Evolutionary conservation across 2,329 filamentous ascomycete genomes (phyloP).

Genomic region (Phaeoacremonium minimum): DNA sequence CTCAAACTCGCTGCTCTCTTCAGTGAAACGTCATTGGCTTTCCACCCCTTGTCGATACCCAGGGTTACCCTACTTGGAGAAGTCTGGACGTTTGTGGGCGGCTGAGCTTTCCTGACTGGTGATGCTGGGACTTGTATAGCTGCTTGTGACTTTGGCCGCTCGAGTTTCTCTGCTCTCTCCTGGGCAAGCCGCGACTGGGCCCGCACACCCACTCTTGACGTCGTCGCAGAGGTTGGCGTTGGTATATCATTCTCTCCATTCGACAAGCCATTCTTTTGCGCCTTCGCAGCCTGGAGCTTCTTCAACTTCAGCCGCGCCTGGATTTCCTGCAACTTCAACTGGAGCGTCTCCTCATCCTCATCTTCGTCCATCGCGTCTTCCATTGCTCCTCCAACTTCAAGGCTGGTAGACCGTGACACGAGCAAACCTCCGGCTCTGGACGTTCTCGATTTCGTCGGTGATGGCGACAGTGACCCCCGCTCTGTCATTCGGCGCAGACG

Average conservation of each 20-base stretch:
- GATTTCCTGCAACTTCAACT: constrained; percentile 83
- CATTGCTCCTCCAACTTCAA: constrained; percentile 4
- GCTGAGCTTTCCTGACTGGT: constrained; percentile 59
- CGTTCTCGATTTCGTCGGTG: constrained; percentile 52
- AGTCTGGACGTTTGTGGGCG: constrained; percentile 46
- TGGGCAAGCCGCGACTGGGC: neutral
- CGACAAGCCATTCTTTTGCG: constrained; percentile 19
- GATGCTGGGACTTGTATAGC: constrained; percentile 71
- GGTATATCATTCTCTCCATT: constrained; percentile 4
- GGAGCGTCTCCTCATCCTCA: constrained; percentile 84
- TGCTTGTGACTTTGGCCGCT: constrained; percentile 8
- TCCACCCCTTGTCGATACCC: constrained; percentile 86
- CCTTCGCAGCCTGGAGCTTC: constrained; percentile 68
- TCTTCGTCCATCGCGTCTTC: constrained; percentile 40
- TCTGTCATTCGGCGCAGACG: constrained; percentile 66
- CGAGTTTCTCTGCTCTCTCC: constrained; percentile 3
- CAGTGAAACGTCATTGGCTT: constrained; percentile 76
- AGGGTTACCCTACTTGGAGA: constrained; percentile 78
- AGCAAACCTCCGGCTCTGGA: constrained; percentile 28
- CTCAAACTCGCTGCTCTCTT: constrained; percentile 61
- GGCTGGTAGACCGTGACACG: constrained; percentile 13
- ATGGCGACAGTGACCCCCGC: constrained; percentile 64
- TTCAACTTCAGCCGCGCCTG: constrained; percentile 85
- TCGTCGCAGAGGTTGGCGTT: constrained; percentile 7
- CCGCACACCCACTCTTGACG: neutral